Evolutionary conservation across 495 filamentous ascomycete species (phyloP).

Genomic region (Coniosporium apollinis): DNA sequence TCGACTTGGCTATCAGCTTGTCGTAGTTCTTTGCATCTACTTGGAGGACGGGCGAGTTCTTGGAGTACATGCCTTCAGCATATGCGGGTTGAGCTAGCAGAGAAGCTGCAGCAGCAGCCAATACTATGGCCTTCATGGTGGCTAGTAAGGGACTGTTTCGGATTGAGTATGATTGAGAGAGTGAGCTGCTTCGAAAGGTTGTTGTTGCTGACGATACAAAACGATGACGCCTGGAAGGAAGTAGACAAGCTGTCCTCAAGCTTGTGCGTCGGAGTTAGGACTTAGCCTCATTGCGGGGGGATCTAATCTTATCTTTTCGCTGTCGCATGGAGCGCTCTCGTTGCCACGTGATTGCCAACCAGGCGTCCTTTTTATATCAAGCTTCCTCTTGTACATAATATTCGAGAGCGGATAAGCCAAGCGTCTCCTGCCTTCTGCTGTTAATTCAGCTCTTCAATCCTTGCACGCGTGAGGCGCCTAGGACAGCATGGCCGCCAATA

Average conservation of each 20-base stretch:
- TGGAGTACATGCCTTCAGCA: slow-evolving; percentile 63
- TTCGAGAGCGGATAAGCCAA: too few relatives aligned
- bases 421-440: too few relatives aligned
- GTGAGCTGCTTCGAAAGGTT: background rate
- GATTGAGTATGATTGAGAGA: background rate
- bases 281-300: too few relatives aligned
- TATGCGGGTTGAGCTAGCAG: slow-evolving; percentile 41
- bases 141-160: slow-evolving; percentile 1
- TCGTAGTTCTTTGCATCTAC: slow-evolving; percentile 73
- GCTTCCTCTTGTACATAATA: too few relatives aligned
- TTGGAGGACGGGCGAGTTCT: slow-evolving; percentile 76
- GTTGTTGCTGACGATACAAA: background rate
- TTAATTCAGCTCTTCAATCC: too few relatives aligned
- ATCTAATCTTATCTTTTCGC: too few relatives aligned
- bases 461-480: background rate
- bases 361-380: too few relatives aligned
- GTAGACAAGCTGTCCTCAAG: background rate
- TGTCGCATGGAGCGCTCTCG: too few relatives aligned
- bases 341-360: too few relatives aligned
- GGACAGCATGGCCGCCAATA: slow-evolving; percentile 46
- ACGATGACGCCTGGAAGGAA: too few relatives aligned
- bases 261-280: background rate
- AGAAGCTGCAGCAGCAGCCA: slow-evolving; percentile 30
- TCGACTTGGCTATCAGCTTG: slow-evolving; percentile 70
- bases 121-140: slow-evolving; percentile 21